Base-by-base conservation (phyloP, 805 yeast species). In the Saccharomyces jurei region DNA sequence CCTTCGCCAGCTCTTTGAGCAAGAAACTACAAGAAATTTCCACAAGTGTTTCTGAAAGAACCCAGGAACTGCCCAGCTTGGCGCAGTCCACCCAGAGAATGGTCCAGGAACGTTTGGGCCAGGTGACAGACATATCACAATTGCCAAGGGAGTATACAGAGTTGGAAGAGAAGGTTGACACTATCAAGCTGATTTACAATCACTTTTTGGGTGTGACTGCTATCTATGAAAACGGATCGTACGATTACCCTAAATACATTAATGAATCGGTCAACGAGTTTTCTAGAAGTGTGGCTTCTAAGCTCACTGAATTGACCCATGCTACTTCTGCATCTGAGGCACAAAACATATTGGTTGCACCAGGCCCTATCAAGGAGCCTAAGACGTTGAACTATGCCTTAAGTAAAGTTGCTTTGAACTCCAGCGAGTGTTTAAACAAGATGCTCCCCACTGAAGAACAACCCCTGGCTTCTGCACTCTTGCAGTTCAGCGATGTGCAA, bases 311-410 rank as follows among this genome's bases (percentile, higher is more conserved):
- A 57, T 75, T 87, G 56, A 80, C 90, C 17, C 80, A 78, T 65
- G 96, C 90, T 13, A 78, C 85, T 50, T 78, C 86, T 26, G 88
- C 92, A 1, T 79, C 82, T n/a, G 96, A 88, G 67, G 92, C 91
- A 4, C 94, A 88, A 73, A 81, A 86, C 13, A 86, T 88, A 13
- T 74, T 79, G 52, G 73, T 76, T 27, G 75, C 66, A 14, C 83
- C 66, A 74, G 75, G 60, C 71, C 66, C 65, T 11, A 55, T 54
- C 17, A 67, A 63, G 48, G 72, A 79, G 56, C 96, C 95, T 62
- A 86, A 87, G 76, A 89, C 96, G 14, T 76, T 88, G 64, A 84
- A 85, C 70, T 92, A 87, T 68, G 95, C 96, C 6, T 74, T 88
- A 56, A 80, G 89, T 49, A 81, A 92, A 55, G 91, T 92, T 46